Conservation (phyloP, 176 grass and related monocot species). For the Carex kokanica region DNA sequence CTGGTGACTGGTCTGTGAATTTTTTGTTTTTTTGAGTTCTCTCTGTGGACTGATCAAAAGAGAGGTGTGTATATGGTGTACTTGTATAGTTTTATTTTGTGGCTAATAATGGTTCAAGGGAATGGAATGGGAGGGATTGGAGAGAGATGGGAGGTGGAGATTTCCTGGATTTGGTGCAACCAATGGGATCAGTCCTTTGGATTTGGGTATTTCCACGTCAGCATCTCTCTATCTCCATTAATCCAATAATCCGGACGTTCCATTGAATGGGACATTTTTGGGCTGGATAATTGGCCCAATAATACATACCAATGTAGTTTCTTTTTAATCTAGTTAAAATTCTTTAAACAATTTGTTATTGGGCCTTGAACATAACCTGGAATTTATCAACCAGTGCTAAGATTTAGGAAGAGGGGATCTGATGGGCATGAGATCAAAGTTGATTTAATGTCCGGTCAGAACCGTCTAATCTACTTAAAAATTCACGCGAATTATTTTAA, state of each 20-base stretch:
- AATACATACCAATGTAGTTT: neutral
- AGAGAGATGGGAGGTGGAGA: slow-evolving; percentile 48
- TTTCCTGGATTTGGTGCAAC: slow-evolving; percentile 57
- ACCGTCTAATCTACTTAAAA: no score
- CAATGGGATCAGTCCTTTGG: slow-evolving; percentile 44
- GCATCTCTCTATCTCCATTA: slow-evolving; percentile 31
- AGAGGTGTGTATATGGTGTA: slow-evolving; percentile 42
- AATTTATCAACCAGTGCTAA: no score
- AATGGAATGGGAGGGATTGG: slow-evolving; percentile 25
- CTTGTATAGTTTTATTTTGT: slow-evolving; percentile 37
- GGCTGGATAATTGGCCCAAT: neutral
- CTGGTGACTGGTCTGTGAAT: neutral
- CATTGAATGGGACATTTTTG: neutral
- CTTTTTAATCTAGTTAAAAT: neutral
- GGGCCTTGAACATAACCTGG: neutral
- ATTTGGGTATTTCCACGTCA: slow-evolving; percentile 52
- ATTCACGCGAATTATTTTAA: no score
- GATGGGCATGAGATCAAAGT: no score
- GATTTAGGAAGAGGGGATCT: no score
- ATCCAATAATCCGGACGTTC: neutral
- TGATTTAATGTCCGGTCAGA: fast-evolving
- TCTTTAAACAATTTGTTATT: neutral
- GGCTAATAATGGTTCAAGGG: slow-evolving; percentile 11
- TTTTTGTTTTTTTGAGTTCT: neutral
- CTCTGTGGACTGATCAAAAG: neutral